Conservation (phyloP, 345 rosid genomes). For the Heritiera fomes region DNA sequence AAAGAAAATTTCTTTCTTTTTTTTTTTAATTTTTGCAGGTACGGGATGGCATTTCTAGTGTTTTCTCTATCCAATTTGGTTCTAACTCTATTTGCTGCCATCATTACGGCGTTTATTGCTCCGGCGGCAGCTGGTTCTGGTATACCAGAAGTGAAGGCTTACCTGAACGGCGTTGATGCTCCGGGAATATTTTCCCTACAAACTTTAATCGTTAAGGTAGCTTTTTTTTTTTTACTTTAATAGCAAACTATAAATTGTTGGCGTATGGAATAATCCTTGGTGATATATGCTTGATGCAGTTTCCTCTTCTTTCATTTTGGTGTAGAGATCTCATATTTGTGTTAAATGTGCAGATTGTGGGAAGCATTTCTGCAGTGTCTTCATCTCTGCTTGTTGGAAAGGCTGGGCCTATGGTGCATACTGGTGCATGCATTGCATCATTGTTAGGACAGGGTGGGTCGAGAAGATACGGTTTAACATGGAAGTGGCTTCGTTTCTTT, state of each 20-base stretch:
- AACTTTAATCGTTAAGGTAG: constrained; percentile 76
- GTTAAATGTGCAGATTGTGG: constrained; percentile 56
- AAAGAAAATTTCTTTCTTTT: no score
- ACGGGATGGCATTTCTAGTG: constrained; percentile 61
- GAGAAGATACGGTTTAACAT: constrained; percentile 62
- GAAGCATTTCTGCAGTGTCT: constrained; percentile 82
- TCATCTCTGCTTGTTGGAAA: constrained; percentile 85
- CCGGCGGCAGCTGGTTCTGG: constrained; percentile 96
- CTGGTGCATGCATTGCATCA: constrained; percentile 90
- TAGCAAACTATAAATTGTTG: background rate
- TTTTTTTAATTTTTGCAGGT: constrained; percentile 41
- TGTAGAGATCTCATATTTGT: constrained; percentile 17
- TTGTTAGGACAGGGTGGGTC: constrained; percentile 88
- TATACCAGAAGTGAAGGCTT: constrained; percentile 95
- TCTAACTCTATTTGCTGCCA: constrained; percentile 67
- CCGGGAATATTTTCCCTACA: constrained; percentile 69
- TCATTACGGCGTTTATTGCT: constrained; percentile 62
- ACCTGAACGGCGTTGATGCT: constrained; percentile 92
- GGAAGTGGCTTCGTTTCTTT: constrained; percentile 79
- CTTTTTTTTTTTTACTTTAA: background rate
- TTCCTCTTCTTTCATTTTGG: constrained; percentile 1
- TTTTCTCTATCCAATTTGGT: constrained; percentile 66
- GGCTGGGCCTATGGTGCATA: constrained; percentile 95
- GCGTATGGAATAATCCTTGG: background rate
- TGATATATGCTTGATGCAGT: constrained; percentile 2